Evolutionary conservation across 257 asterid species (phyloP).

Genomic region (Solanum paucissectum): DNA sequence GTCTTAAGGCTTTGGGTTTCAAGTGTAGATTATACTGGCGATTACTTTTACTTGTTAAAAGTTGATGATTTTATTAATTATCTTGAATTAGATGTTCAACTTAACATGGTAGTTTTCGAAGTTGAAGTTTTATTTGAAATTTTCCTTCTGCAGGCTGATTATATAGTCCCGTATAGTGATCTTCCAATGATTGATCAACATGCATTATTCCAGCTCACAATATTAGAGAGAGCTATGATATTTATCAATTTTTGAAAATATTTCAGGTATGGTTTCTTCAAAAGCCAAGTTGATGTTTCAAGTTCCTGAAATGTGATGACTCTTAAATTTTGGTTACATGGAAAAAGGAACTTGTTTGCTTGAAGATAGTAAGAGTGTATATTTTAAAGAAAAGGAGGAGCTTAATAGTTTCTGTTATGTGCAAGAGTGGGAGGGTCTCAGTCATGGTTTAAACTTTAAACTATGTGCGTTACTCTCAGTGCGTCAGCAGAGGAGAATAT

Average conservation of each 20-base stretch:
- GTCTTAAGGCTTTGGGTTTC: constrained; percentile 97
- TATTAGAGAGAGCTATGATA: constrained; percentile 78
- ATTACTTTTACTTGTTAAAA: constrained; percentile 1
- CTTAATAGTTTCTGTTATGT: neutral
- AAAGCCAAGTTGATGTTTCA: neutral
- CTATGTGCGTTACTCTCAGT: neutral
- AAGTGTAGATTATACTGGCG: constrained; percentile 90
- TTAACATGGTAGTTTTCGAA: neutral
- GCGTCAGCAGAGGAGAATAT: neutral
- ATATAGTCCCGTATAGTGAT: constrained; percentile 61
- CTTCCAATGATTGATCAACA: constrained; percentile 85
- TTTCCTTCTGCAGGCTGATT: constrained; percentile 44
- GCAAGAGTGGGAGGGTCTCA: neutral
- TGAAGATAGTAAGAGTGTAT: neutral
- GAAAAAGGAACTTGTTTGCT: neutral
- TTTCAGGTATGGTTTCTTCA: constrained; percentile 53
- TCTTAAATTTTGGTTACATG: neutral
- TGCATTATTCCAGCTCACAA: constrained; percentile 79
- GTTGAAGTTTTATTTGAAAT: neutral
- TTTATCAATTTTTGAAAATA: constrained; percentile 84
- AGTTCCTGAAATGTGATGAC: neutral
- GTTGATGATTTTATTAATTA: neutral
- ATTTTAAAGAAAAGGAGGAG: neutral
- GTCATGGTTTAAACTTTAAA: neutral
- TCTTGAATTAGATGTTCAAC: neutral